Conservation (phyloP, 306 rosid species). For the Arachis hypogaea region DNA sequence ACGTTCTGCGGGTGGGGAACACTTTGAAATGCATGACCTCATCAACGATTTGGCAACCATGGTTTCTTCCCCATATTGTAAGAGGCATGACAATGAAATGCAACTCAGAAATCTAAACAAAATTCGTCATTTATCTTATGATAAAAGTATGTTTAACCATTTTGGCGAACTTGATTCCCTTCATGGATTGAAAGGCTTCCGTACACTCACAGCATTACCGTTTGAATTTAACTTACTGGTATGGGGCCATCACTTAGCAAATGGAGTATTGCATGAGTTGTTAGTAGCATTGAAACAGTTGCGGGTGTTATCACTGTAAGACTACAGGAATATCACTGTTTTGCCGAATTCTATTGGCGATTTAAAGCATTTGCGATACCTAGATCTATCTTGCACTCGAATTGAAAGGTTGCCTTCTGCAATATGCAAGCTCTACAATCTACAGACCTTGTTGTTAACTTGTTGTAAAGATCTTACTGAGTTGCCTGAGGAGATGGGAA, state of each 20-base stretch:
- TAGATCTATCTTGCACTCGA: no score
- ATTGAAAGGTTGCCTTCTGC: no score
- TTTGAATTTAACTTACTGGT: not conserved
- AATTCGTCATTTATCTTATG: not conserved
- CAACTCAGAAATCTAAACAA: no score
- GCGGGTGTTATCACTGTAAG: not conserved
- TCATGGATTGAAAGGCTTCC: not conserved
- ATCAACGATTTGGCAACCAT: not conserved
- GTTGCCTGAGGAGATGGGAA: no score
- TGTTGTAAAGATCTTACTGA: no score
- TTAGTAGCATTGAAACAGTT: not conserved
- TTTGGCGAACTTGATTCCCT: not conserved
- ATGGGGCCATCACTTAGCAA: not conserved
- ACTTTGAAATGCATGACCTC: not conserved
- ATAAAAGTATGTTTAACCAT: not conserved
- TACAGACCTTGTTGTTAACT: no score
- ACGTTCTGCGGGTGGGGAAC: no score
- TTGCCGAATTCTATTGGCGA: no score
- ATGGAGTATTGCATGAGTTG: constrained; percentile 4
- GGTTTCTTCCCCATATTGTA: not conserved
- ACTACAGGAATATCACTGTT: not conserved
- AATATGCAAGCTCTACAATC: no score
- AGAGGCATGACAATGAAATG: not conserved
- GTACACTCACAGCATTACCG: not conserved
- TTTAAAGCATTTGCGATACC: no score